Conservation (phyloP, 768 basidiomycete genomes). For the Calocybe indica region DNA sequence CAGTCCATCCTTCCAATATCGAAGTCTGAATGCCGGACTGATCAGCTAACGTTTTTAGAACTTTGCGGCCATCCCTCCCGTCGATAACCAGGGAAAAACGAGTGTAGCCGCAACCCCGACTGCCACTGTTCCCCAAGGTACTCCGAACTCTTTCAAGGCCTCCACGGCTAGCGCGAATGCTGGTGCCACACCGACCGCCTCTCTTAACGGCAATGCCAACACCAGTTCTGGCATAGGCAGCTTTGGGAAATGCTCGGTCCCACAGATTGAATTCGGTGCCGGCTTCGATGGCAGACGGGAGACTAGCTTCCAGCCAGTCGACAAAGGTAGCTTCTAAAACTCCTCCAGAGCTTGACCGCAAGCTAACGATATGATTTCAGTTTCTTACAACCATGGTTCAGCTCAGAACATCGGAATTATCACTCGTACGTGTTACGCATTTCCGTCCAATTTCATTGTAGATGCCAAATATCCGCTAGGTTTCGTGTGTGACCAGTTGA, state of each 20-base stretch:
- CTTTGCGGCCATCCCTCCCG: slow-evolving; percentile 29
- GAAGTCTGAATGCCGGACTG: neutral
- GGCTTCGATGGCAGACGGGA: slow-evolving; percentile 51
- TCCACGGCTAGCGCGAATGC: too few relatives aligned
- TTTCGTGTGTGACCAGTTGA: slow-evolving; percentile 51
- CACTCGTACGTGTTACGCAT: slow-evolving; percentile 27
- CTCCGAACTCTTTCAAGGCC: too few relatives aligned
- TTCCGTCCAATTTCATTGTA: neutral
- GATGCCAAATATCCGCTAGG: slow-evolving; percentile 12
- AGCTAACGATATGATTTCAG: slow-evolving; percentile 13
- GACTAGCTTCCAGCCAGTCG: slow-evolving; percentile 47
- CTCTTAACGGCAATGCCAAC: slow-evolving; percentile 2
- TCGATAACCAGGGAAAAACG: slow-evolving; percentile 30
- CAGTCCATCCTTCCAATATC: slow-evolving; percentile 1
- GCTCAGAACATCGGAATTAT: slow-evolving; percentile 58
- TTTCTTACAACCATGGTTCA: slow-evolving; percentile 49
- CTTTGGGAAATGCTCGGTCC: slow-evolving; percentile 49
- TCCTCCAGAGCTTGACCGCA: neutral
- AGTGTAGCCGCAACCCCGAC: too few relatives aligned
- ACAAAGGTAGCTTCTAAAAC: slow-evolving; percentile 26
- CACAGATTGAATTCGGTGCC: slow-evolving; percentile 48
- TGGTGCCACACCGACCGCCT: too few relatives aligned
- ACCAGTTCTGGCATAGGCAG: slow-evolving; percentile 27
- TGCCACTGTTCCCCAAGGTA: too few relatives aligned
- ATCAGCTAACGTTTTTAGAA: slow-evolving; percentile 17